A percentile compares a stretch with the other conserved stretches of the same genome.
These are phyloP conservation scores for Colletotrichum musicola DNA, from an alignment of 2,329 filamentous ascomycete genomes.

Conservation along the genomic window DNA sequence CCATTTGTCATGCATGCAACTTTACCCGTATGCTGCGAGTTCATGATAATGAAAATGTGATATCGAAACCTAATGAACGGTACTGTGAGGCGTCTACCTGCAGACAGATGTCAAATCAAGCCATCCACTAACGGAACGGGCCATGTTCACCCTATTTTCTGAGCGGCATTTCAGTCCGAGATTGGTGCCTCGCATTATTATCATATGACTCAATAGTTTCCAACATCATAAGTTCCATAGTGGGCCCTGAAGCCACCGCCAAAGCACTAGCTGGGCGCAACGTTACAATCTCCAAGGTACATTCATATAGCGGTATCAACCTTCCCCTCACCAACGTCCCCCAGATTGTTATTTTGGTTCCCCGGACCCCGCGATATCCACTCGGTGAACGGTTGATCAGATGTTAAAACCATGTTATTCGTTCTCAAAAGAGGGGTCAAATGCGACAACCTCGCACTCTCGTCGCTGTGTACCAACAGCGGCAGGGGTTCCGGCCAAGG, in stretches of 20 bases:
- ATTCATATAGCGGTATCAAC: not conserved
- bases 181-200: not conserved
- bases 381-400: not conserved
- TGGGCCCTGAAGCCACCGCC: not conserved
- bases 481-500: not conserved
- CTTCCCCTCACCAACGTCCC: constrained; percentile 13
- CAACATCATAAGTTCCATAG: not conserved
- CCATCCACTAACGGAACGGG: too few relatives aligned
- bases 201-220: not conserved
- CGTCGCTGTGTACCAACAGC: not conserved
- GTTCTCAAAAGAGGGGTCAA: not conserved
- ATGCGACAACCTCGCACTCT: not conserved
- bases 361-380: constrained; percentile 27
- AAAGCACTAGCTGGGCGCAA: not conserved
- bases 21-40: too few relatives aligned
- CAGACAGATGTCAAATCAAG: too few relatives aligned
- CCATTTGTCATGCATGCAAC: too few relatives aligned
- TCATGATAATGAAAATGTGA: too few relatives aligned
- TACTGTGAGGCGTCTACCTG: not conserved
- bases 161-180: not conserved
- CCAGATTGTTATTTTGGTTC: not conserved
- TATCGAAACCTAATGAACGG: not conserved
- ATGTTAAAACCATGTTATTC: not conserved
- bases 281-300: constrained; percentile 1
- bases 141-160: too few relatives aligned